These are phyloP conservation scores for Xylaria sp. DNA, from an alignment of 2,329 filamentous ascomycete species.

Conservation along the genomic window DNA sequence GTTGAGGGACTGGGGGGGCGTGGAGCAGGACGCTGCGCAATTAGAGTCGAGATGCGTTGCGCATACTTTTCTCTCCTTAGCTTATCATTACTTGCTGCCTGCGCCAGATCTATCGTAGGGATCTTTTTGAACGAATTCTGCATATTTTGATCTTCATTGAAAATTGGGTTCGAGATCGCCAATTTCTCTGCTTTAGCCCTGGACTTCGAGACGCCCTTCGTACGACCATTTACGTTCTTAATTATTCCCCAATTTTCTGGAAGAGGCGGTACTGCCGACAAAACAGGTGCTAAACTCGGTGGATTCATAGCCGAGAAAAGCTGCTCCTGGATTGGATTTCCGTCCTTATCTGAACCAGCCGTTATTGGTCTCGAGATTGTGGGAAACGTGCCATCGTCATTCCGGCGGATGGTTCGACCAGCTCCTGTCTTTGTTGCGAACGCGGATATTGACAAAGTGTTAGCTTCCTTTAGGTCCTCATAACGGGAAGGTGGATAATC, in stretches of 20 bases:
- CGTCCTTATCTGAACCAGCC: slow-evolving; percentile 52
- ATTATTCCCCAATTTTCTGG: slow-evolving; percentile 20
- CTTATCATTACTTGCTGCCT: slow-evolving; percentile 59
- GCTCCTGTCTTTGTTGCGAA: slow-evolving; percentile 48
- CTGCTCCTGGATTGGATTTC: slow-evolving; percentile 53
- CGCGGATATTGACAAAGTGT: slow-evolving; percentile 51
- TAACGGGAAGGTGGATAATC: slow-evolving; percentile 59
- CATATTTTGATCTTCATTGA: slow-evolving; percentile 45
- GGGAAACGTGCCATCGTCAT: slow-evolving; percentile 48
- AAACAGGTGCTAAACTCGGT: slow-evolving; percentile 28
- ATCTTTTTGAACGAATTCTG: slow-evolving; percentile 45
- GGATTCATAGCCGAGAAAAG: slow-evolving; percentile 56
- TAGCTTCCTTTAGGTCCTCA: slow-evolving; percentile 60
- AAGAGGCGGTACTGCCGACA: slow-evolving; percentile 34
- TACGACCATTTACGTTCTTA: slow-evolving; percentile 35
- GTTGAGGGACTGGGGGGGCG: slow-evolving; percentile 49
- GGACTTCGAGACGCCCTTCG: slow-evolving; percentile 39
- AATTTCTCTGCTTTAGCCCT: slow-evolving; percentile 53
- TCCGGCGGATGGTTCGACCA: slow-evolving; percentile 25
- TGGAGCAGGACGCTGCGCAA: slow-evolving; percentile 52
- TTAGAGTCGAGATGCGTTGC: slow-evolving; percentile 47
- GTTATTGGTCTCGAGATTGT: slow-evolving; percentile 52
- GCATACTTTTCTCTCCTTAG: slow-evolving; percentile 53
- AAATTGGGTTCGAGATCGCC: slow-evolving; percentile 62
- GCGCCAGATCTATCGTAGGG: slow-evolving; percentile 60